Conservation (phyloP, 495 filamentous ascomycete species). For the Hypomontagnella monticulosa region DNA sequence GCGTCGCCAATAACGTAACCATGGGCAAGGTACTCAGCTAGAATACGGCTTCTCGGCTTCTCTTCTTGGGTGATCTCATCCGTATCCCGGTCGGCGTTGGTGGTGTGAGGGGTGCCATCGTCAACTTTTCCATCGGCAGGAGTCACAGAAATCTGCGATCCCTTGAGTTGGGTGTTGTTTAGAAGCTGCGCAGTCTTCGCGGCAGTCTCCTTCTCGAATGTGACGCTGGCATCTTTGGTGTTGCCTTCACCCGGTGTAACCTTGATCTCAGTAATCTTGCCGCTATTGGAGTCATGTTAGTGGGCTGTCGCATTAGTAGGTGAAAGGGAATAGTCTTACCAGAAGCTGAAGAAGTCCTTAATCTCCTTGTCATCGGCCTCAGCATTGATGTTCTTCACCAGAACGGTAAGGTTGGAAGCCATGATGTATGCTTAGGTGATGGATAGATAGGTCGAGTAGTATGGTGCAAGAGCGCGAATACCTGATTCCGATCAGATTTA, state of each 20-base stretch:
- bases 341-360: slow-evolving; percentile 98
- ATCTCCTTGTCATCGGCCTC: slow-evolving; percentile 89
- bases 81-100: slow-evolving; percentile 63
- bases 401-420: slow-evolving; percentile 55
- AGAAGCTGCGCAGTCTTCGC: slow-evolving; percentile 96
- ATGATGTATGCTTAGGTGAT: slow-evolving; percentile 46
- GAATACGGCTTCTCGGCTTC: slow-evolving; percentile 90
- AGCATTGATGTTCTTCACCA: slow-evolving; percentile 82
- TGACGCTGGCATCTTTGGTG: slow-evolving; percentile 84
- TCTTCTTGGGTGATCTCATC: slow-evolving; percentile 88
- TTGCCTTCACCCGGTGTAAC: slow-evolving; percentile 71
- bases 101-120: slow-evolving; percentile 61
- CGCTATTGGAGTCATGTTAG: slow-evolving; percentile 63
- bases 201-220: slow-evolving; percentile 94
- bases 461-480: not conserved
- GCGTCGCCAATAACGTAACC: slow-evolving; percentile 88
- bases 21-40: slow-evolving; percentile 95
- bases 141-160: slow-evolving; percentile 80
- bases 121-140: slow-evolving; percentile 72
- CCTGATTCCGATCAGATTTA: slow-evolving; percentile 2
- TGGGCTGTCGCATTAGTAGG: not conserved
- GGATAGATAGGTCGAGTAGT: slow-evolving; percentile 21
- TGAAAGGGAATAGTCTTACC: slow-evolving; percentile 62
- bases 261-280: slow-evolving; percentile 86
- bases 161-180: slow-evolving; percentile 91